A percentile compares a stretch with the other conserved stretches of the same genome.
These are phyloP conservation scores for Flaveria brownii DNA, from an alignment of 129 eudicot species.

Conservation along the genomic window DNA sequence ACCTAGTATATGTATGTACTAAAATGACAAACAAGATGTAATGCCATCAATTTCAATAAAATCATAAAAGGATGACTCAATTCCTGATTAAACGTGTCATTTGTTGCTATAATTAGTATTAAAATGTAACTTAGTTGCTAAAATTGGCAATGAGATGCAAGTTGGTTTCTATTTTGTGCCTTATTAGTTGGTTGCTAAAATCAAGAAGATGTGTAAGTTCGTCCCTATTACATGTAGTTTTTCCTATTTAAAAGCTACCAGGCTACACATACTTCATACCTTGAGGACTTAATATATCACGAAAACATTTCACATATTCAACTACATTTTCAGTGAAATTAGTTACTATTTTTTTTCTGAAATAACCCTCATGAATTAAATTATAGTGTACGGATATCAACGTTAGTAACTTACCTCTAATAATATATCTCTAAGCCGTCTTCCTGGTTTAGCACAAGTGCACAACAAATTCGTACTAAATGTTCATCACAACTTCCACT, in stretches of 20 bases:
- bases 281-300: not conserved
- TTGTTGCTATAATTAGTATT: too few species aligned
- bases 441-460: constrained; percentile 92
- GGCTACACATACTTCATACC: not conserved
- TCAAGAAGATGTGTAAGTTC: too few species aligned
- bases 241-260: not conserved
- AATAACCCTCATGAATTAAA: not conserved
- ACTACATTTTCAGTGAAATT: not conserved
- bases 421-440: constrained; percentile 81
- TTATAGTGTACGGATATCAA: not conserved
- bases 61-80: too few species aligned
- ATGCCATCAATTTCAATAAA: too few species aligned
- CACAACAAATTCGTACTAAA: constrained; percentile 82
- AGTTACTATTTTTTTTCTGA: not conserved
- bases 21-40: too few species aligned
- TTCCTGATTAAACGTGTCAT: too few species aligned
- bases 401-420: constrained; percentile 56
- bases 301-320: not conserved
- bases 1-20: too few species aligned
- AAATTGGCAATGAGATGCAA: too few species aligned
- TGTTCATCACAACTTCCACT: constrained; percentile 97
- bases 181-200: not conserved
- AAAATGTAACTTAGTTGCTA: too few species aligned
- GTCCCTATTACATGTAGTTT: not conserved
- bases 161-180: not conserved